These are phyloP conservation scores for Hypoxylon sp. DNA, from an alignment of 2,329 filamentous ascomycete genomes.

Conservation along the genomic window DNA sequence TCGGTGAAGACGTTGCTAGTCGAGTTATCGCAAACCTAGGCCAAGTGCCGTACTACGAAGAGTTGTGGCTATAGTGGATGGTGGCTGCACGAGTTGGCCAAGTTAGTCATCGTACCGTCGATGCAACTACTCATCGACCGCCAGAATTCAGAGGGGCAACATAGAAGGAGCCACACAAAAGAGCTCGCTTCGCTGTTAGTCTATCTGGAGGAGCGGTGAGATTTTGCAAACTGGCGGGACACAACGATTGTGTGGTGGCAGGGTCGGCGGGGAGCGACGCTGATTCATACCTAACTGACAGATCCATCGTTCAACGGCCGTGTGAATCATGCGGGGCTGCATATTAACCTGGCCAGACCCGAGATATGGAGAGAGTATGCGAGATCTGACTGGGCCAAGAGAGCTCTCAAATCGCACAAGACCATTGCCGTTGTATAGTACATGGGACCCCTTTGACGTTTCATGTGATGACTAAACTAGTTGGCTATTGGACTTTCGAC, in stretches of 20 bases:
- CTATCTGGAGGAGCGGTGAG: slow-evolving; percentile 39
- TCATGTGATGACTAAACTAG: slow-evolving; percentile 39
- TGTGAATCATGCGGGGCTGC: slow-evolving; percentile 40
- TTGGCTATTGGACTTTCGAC: slow-evolving; percentile 21
- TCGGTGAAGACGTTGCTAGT: slow-evolving; percentile 39
- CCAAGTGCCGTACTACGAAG: slow-evolving; percentile 18
- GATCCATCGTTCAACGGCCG: slow-evolving; percentile 8
- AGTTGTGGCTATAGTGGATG: slow-evolving; percentile 28
- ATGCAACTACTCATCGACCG: slow-evolving; percentile 39
- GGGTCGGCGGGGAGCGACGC: slow-evolving; percentile 31
- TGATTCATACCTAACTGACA: slow-evolving; percentile 30
- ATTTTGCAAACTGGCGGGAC: slow-evolving; percentile 41
- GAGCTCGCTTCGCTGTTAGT: slow-evolving; percentile 19
- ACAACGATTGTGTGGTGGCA: slow-evolving; percentile 12
- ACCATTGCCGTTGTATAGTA: slow-evolving; percentile 1
- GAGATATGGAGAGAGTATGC: slow-evolving; percentile 25
- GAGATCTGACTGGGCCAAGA: slow-evolving; percentile 30
- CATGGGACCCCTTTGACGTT: slow-evolving; percentile 3
- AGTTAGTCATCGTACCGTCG: slow-evolving; percentile 36
- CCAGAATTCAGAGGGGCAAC: slow-evolving; percentile 36
- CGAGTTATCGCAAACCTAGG: slow-evolving; percentile 5
- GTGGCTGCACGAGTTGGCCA: slow-evolving; percentile 11
- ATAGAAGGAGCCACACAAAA: slow-evolving; percentile 33
- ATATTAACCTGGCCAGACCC: slow-evolving; percentile 25
- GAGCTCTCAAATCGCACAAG: slow-evolving; percentile 5